Conservation (phyloP, 2,329 filamentous ascomycete genomes). For the Colletotrichum sp. region DNA sequence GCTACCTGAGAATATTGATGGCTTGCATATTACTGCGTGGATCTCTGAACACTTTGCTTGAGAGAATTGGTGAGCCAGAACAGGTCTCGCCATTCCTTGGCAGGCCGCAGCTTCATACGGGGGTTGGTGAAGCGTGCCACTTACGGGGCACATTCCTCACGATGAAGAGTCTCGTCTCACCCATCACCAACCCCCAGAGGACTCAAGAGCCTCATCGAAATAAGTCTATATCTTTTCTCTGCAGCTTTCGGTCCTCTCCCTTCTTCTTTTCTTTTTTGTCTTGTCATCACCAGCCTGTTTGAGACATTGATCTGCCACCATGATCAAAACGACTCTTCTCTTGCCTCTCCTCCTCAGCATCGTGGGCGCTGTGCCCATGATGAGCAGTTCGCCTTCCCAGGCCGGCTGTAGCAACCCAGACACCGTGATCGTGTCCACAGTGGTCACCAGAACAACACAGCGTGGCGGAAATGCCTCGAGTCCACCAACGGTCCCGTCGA, state of each 20-base stretch:
- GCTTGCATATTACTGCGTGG: background rate
- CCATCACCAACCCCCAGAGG: background rate
- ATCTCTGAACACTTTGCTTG: background rate
- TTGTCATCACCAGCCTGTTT: background rate
- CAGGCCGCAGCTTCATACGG: background rate
- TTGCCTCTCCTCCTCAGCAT: conserved; percentile 4
- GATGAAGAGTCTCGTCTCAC: background rate
- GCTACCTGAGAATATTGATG: background rate
- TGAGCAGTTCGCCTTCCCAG: background rate
- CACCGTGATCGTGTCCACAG: background rate
- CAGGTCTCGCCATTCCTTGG: background rate
- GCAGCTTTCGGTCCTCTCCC: background rate
- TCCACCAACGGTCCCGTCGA: background rate
- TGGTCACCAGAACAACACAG: background rate
- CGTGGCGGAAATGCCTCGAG: background rate
- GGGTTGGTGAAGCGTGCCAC: background rate
- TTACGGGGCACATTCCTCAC: background rate
- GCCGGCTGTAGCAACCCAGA: background rate
- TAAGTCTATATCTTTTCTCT: background rate
- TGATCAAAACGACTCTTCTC: background rate
- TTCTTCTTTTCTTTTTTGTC: background rate
- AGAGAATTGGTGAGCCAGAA: background rate
- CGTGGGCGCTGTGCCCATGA: conserved; percentile 1
- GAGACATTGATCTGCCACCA: background rate
- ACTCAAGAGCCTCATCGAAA: background rate